Conservation (phyloP, 306 rosid species). For the Cicer judaicum region DNA sequence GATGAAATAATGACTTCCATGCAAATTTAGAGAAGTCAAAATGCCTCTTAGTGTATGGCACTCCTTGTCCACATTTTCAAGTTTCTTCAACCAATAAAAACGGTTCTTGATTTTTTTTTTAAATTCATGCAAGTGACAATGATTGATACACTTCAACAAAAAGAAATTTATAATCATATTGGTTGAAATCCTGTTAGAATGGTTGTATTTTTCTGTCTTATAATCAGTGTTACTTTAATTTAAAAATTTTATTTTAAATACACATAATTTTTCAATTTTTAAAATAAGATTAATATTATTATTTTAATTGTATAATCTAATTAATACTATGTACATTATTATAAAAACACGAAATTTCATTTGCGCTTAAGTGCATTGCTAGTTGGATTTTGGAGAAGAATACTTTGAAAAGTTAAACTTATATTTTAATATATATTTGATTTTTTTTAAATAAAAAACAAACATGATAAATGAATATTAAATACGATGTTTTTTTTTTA, state of each 20-base stretch:
- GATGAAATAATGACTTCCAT: slow-evolving; percentile 51
- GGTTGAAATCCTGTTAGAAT: background rate
- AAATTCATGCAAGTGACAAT: slow-evolving; percentile 31
- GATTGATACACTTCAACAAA: slow-evolving; percentile 27
- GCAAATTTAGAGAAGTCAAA: slow-evolving; percentile 52
- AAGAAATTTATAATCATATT: background rate
- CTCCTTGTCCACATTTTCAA: slow-evolving; percentile 40
- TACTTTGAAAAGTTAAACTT: no score
- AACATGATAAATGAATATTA: no score
- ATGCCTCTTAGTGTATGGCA: slow-evolving; percentile 35
- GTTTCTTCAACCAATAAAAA: slow-evolving; percentile 36
- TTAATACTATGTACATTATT: no score
- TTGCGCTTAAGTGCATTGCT: no score
- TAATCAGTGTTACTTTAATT: no score
- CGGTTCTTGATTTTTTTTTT: slow-evolving; percentile 28
- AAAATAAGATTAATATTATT: background rate
- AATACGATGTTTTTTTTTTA: no score
- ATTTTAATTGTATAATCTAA: no score
- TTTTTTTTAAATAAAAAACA: no score
- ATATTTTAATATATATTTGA: no score
- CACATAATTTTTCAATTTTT: background rate
- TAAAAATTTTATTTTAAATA: no score
- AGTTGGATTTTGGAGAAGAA: no score
- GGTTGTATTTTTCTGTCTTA: background rate
- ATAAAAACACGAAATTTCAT: no score